Conservation (phyloP, 805 yeast genomes). For the Yarrowia deformans region DNA sequence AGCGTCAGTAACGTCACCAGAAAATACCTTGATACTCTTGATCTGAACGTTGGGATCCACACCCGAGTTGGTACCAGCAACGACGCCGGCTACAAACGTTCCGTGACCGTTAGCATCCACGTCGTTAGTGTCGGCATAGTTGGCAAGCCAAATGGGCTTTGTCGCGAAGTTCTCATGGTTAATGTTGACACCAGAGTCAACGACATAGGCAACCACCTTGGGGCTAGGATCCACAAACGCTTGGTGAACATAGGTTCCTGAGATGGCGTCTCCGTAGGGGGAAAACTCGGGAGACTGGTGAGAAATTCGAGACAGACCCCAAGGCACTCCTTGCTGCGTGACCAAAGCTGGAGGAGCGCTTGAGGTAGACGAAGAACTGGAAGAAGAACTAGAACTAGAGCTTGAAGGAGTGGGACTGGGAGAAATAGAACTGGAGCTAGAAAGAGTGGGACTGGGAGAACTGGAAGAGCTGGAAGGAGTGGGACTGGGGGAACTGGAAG, state of each 20-base stretch:
- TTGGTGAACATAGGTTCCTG: neutral
- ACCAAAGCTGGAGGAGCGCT: neutral
- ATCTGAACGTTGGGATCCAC: conserved; percentile 64
- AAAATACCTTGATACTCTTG: conserved; percentile 65
- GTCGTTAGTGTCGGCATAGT: conserved; percentile 72
- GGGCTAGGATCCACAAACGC: conserved; percentile 50
- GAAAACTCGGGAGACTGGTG: conserved; percentile 32
- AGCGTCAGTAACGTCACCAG: conserved; percentile 50
- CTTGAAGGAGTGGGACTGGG: neutral
- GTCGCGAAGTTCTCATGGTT: conserved; percentile 80
- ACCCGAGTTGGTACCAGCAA: conserved; percentile 52
- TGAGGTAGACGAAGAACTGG: neutral
- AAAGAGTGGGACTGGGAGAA: neutral
- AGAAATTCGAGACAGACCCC: conserved; percentile 93
- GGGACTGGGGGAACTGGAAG: neutral
- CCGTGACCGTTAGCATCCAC: conserved; percentile 95
- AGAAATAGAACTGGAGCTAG: neutral
- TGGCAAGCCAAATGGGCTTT: conserved; percentile 86
- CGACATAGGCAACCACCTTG: conserved; percentile 66
- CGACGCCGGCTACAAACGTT: conserved; percentile 94
- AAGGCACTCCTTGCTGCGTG: conserved; percentile 46
- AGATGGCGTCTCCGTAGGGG: neutral
- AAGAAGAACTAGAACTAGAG: neutral
- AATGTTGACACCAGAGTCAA: conserved; percentile 86
- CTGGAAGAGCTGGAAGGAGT: neutral